These are phyloP conservation scores for Claviceps arundinis DNA, from an alignment of 2,329 filamentous ascomycete genomes.

Conservation along the genomic window DNA sequence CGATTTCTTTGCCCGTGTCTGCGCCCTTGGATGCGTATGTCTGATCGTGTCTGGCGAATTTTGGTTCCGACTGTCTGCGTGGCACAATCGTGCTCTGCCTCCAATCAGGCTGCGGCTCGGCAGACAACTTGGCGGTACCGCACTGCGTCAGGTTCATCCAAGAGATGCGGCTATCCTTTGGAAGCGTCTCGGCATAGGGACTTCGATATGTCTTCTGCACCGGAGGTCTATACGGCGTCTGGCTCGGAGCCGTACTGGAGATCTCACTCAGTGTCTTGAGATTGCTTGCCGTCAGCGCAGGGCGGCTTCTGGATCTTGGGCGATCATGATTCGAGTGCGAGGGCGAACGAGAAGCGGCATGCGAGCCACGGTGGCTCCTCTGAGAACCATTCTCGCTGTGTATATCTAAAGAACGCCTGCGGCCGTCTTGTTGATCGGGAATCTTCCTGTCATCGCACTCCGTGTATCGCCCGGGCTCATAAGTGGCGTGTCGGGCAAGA, in stretches of 20 bases:
- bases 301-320: constrained; percentile 17
- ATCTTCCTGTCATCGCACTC: constrained; percentile 16
- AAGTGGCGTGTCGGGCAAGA: neutral
- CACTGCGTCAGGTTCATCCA: constrained; percentile 15
- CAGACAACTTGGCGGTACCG: constrained; percentile 17
- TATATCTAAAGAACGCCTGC: constrained; percentile 16
- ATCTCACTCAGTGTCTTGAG: constrained; percentile 40
- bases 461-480: constrained; percentile 15
- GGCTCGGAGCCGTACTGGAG: constrained; percentile 33
- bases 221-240: constrained; percentile 15
- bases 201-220: constrained; percentile 21
- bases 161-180: constrained; percentile 30
- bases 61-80: constrained; percentile 26
- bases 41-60: constrained; percentile 14
- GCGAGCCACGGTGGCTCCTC: constrained; percentile 25
- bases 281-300: constrained; percentile 37
- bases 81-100: constrained; percentile 15
- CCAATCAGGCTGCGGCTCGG: constrained; percentile 5
- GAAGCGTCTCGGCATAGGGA: constrained; percentile 21
- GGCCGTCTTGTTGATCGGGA: constrained; percentile 21
- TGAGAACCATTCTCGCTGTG: constrained; percentile 28
- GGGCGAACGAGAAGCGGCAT: constrained; percentile 13
- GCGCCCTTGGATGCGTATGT: constrained; percentile 7
- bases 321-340: constrained; percentile 15
- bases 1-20: constrained; percentile 41